Evolutionary conservation across 2,329 filamentous ascomycete species (phyloP), one percentile per base, ranked within the genome.

Genomic region (Penicillium sp.): DNA sequence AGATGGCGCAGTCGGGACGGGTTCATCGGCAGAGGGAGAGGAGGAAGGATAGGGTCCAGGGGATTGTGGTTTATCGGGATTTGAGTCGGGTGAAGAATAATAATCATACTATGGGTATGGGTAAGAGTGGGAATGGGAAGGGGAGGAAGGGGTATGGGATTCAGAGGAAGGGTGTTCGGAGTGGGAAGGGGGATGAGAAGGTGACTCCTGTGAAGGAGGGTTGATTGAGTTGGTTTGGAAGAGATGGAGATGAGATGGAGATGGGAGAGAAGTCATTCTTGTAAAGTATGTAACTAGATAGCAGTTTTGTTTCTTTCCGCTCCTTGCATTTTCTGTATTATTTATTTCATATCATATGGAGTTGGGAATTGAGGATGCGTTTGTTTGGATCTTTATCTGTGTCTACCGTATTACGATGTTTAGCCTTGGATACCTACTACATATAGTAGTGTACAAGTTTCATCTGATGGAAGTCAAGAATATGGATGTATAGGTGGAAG

Each of bases 21-120:
- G 52, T 65, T 41, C 86, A 80, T 68, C 80, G 89, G 50, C 62
- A 74, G 46, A 52, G 70, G 54, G 73, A 84, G 64, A 78, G 83
- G 47, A 59, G 75, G 61, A 61, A 76, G 27, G 80, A 84, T 49
- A 68, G 74, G 49, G 62, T 68, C 38, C 61, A 69, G 18, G 75
- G 75, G 2, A 53, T 68, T 30, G 58, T 70, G 37, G 60, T 68
- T 12, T 50, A 66, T 39, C 37, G 54, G 30, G 59, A 59, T 29
- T 25, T 37, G 33, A 8, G 22, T 33, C 8, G 27, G n/a, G n/a
- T n/a, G n/a, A n/a, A n/a, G n/a, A n/a, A n/a, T n/a, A n/a, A n/a
- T n/a, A n/a, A n/a, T n/a, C n/a, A n/a, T n/a, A n/a, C n/a, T n/a
- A n/a, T n/a, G n/a, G n/a, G n/a, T n/a, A n/a, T n/a, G n/a, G n/a